phyloP scores from a whole-genome alignment of 2,329 filamentous ascomycete genomes.

The Thelonectria olida region DNA sequence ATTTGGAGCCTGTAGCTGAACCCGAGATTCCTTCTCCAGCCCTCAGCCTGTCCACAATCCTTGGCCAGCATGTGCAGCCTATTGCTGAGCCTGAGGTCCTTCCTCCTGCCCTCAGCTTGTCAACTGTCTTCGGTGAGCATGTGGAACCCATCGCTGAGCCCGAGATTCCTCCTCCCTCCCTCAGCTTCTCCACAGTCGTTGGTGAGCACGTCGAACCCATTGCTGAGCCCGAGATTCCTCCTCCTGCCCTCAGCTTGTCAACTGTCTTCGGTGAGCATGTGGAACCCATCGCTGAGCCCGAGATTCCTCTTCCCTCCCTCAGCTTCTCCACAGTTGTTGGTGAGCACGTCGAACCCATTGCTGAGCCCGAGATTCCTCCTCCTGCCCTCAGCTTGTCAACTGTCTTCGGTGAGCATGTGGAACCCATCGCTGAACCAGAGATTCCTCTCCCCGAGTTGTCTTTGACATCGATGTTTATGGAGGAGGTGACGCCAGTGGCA shows the following conservation, averaged over 20 bases:
- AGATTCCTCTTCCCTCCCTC: slow-evolving; percentile 37
- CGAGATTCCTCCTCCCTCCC: slow-evolving; percentile 35
- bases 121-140: slow-evolving; percentile 49
- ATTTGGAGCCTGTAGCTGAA: slow-evolving; percentile 1
- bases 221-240: slow-evolving; percentile 32
- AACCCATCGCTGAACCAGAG: slow-evolving; percentile 4
- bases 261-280: slow-evolving; percentile 37
- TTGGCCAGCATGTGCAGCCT: slow-evolving; percentile 53
- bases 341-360: slow-evolving; percentile 41
- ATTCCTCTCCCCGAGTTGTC: neutral
- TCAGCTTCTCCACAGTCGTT: slow-evolving; percentile 40
- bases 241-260: slow-evolving; percentile 39
- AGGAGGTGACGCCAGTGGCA: slow-evolving; percentile 31
- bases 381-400: slow-evolving; percentile 39
- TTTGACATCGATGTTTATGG: neutral
- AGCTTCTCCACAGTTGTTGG: slow-evolving; percentile 39
- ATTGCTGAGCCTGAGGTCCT: slow-evolving; percentile 47
- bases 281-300: slow-evolving; percentile 41
- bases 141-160: slow-evolving; percentile 42
- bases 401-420: slow-evolving; percentile 39
- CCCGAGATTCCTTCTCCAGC: slow-evolving; percentile 18
- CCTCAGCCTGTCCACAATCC: slow-evolving; percentile 40
- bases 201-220: slow-evolving; percentile 42
- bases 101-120: slow-evolving; percentile 48
- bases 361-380: slow-evolving; percentile 36